Evolutionary conservation across 306 rosid genomes (phyloP), one percentile per base, ranked within the genome.

Genomic region (Trifolium fragiferum): DNA sequence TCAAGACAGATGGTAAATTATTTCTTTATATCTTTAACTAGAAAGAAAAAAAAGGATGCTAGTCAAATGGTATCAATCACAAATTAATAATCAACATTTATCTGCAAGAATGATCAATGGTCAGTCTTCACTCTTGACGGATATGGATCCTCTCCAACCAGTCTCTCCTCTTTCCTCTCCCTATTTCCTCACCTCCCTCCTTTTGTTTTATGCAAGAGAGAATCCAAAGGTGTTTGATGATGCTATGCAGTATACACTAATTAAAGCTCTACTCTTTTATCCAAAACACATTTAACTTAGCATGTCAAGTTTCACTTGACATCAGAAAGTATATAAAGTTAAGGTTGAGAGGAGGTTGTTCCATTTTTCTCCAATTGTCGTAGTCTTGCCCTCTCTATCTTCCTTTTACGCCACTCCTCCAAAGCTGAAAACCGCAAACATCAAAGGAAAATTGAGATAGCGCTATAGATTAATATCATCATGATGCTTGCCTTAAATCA

Each of bases 391-490:
- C 99, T 84, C 73, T 92, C 99, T 90, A 94, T 94, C 89, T 94
- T 94, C 82, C 99, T 76, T 80, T 88, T 92, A 50, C 99, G 89
- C 99, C 99, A 94, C 81, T 94, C 99, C 82, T 90, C 99, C 79
- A 94, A 75, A 82, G 99, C 99, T 94, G 90, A 53, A 14, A 78
- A 78, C 71, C 63, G 81, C 47, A 74, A 74, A 18, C 76, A 84
- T 47, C 70, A 66, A 15, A 35, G 5, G 47, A 38, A 37, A 77
- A 47, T 78, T 47, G 37, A 33, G 37, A 5, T 33, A 33, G 37
- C 37, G 8, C 6, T 33, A 33, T 33, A 33, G 37, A 33, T 33
- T 5, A 33, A 33, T 33, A 33, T 33, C 37, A 8, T 33, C 37
- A 33, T 33, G 8, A 33, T 33, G 37, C 6, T 33, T 40, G 37